Evolutionary conservation across 2,329 filamentous ascomycete species (phyloP).

Genomic region (Ophiosphaerella korrae): DNA sequence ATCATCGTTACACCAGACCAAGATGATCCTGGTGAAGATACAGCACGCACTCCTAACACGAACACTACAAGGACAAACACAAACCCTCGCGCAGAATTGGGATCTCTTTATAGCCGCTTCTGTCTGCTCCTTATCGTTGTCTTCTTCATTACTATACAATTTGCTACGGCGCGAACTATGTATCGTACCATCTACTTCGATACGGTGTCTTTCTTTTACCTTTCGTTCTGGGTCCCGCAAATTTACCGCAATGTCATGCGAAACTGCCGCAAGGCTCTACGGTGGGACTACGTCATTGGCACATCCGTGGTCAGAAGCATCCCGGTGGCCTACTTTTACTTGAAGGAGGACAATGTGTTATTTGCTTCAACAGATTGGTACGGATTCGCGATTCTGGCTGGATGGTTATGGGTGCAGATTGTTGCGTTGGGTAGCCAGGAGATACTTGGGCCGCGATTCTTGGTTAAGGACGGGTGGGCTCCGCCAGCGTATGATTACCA

Average conservation of each 20-base stretch:
- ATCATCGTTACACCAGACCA: constrained; percentile 66
- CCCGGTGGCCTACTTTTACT: constrained; percentile 86
- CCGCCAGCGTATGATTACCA: constrained; percentile 91
- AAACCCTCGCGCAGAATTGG: constrained; percentile 55
- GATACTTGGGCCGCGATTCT: constrained; percentile 85
- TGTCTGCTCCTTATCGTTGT: constrained; percentile 64
- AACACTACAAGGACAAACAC: constrained; percentile 25
- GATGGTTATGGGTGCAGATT: constrained; percentile 89
- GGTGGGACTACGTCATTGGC: constrained; percentile 87
- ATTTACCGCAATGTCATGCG: constrained; percentile 88
- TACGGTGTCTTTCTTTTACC: constrained; percentile 71
- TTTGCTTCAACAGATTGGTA: constrained; percentile 72
- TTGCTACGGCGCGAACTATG: constrained; percentile 60
- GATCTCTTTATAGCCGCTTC: constrained; percentile 65
- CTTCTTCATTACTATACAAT: constrained; percentile 65
- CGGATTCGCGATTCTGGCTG: constrained; percentile 67
- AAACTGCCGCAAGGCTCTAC: constrained; percentile 88
- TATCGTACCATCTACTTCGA: constrained; percentile 63
- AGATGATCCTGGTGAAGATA: constrained; percentile 52
- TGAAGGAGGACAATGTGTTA: constrained; percentile 77
- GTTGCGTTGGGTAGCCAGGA: constrained; percentile 80
- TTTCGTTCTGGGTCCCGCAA: constrained; percentile 92
- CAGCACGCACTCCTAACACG: constrained; percentile 28
- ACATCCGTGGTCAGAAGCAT: constrained; percentile 78
- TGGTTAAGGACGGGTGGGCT: constrained; percentile 71